Evolutionary conservation across 192 early-diverging fungal genomes (phyloP).

Genomic region (Podila clonocystis): DNA sequence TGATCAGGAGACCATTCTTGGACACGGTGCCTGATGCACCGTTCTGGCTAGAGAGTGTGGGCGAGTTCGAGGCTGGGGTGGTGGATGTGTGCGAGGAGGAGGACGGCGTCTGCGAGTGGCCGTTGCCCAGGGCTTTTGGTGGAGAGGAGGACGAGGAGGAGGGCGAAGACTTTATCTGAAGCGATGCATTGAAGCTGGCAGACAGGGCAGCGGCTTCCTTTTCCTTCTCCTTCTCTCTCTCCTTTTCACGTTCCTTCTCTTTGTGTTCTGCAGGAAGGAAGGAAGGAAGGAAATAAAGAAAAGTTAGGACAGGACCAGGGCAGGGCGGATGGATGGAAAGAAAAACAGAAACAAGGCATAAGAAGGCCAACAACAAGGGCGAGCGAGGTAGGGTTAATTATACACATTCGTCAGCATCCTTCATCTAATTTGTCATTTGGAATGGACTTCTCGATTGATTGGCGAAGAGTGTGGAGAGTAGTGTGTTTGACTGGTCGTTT

Average conservation of each 20-base stretch:
- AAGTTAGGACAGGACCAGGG: background rate
- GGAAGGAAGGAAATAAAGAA: background rate
- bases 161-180: conserved; percentile 13
- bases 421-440: no score
- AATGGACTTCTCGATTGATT: no score
- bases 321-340: background rate
- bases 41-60: conserved; percentile 36
- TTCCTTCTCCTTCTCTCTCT: conserved; percentile 23
- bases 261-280: conserved; percentile 24
- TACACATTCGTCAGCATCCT: no score
- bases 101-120: conserved; percentile 37
- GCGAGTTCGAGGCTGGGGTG: conserved; percentile 28
- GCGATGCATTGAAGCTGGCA: conserved; percentile 12
- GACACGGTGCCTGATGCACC: conserved; percentile 13
- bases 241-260: conserved; percentile 49
- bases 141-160: conserved; percentile 10
- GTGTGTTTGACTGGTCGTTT: no score
- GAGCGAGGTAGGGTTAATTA: no score
- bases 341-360: background rate
- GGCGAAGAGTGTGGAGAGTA: no score
- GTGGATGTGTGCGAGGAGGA: conserved; percentile 58
- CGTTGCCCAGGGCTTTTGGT: conserved; percentile 32
- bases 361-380: background rate
- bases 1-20: conserved; percentile 72
- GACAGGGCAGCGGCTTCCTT: conserved; percentile 30